Evolutionary conservation across 139 green algal genomes (phyloP).

Genomic region (Chlorella sp.): DNA sequence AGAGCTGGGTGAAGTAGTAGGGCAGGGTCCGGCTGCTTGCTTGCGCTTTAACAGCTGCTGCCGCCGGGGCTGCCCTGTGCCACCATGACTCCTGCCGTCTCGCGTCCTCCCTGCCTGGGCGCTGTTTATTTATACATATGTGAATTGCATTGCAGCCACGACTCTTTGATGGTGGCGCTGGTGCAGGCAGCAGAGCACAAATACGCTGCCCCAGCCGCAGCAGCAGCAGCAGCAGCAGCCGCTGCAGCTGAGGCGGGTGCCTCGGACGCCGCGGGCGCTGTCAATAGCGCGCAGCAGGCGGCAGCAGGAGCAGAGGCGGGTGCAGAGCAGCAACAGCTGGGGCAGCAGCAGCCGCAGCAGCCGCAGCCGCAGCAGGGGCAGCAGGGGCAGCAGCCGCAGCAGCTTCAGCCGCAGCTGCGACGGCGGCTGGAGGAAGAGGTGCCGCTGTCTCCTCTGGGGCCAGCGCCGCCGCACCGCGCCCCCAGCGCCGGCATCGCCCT

Average conservation of each 20-base stretch:
- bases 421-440: not conserved
- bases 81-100: not conserved
- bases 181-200: slow-evolving; percentile 43
- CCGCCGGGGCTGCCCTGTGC: not conserved
- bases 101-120: not conserved
- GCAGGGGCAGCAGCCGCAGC: not conserved
- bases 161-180: slow-evolving; percentile 73
- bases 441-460: not conserved
- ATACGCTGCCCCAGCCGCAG: too few species aligned
- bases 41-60: not conserved
- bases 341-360: not conserved
- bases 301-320: not conserved
- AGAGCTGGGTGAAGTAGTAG: not conserved
- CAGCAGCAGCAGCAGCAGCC: too few species aligned
- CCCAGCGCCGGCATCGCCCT: slow-evolving; percentile 48
- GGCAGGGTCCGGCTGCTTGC: not conserved
- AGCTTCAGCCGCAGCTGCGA: not conserved
- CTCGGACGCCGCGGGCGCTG: too few species aligned
- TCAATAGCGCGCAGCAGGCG: not conserved
- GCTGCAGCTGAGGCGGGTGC: too few species aligned
- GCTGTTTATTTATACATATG: not conserved
- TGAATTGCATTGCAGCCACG: slow-evolving; percentile 50
- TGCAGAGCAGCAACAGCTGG: not conserved
- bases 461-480: not conserved
- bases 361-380: not conserved